A percentile compares a stretch with the other conserved stretches of the same genome.
Conservation (phyloP, 495 filamentous ascomycete genomes). For the Hypoxylon fuscum region DNA sequence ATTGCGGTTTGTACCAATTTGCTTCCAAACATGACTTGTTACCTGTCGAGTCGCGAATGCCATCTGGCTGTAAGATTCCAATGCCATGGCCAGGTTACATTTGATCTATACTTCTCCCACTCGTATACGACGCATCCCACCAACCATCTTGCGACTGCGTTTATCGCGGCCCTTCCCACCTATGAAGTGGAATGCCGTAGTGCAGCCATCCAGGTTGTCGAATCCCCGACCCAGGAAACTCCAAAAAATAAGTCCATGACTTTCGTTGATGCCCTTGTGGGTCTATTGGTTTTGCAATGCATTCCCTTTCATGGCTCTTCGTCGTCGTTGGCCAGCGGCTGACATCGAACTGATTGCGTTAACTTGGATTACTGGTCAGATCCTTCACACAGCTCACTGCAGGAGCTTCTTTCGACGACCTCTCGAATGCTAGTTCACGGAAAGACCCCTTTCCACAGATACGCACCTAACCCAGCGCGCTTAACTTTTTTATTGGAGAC, state of each 20-base stretch:
- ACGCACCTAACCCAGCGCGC: not conserved
- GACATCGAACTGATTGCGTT: conserved; percentile 14
- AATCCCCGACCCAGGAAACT: conserved; percentile 14
- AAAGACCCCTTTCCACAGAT: conserved; percentile 2
- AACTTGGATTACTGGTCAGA: conserved; percentile 17
- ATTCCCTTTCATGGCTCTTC: conserved; percentile 8
- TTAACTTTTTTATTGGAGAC: not conserved
- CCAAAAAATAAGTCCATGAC: conserved; percentile 36
- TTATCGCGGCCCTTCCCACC: conserved; percentile 31
- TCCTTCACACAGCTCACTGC: conserved; percentile 10
- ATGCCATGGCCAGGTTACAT: conserved; percentile 30
- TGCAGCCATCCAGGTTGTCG: conserved; percentile 20
- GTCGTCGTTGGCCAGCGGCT: conserved; percentile 18
- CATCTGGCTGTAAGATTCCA: conserved; percentile 2
- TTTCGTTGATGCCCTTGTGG: conserved; percentile 22
- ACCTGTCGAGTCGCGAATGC: no score
- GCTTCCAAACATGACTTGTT: not conserved
- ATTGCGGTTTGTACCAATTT: conserved; percentile 6
- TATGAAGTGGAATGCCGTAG: conserved; percentile 22
- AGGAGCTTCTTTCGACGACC: conserved; percentile 2
- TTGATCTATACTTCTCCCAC: conserved; percentile 17
- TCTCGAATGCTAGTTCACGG: no score
- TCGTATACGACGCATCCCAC: conserved; percentile 17
- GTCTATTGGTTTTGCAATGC: conserved; percentile 16
- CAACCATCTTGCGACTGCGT: conserved; percentile 23